These are phyloP conservation scores for Xylariomycetidae sp. DNA, from an alignment of 2,329 filamentous ascomycete genomes.

Conservation along the genomic window DNA sequence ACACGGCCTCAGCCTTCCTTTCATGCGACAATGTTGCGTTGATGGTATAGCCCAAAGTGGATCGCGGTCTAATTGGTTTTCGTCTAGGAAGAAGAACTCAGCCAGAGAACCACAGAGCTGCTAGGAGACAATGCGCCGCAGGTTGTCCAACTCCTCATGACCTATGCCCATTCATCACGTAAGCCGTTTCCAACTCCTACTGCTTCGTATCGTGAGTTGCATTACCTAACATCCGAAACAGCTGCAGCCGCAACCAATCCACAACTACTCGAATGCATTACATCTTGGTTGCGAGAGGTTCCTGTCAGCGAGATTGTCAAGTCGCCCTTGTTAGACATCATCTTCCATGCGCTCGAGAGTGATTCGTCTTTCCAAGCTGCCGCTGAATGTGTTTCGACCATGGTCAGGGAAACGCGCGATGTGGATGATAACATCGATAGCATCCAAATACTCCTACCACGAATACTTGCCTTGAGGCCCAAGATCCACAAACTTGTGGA, in stretches of 20 bases:
- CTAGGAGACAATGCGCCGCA: conserved; percentile 85
- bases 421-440: conserved; percentile 83
- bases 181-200: conserved; percentile 39
- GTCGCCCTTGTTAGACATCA: conserved; percentile 76
- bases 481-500: conserved; percentile 71
- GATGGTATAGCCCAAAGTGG: conserved; percentile 27
- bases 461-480: conserved; percentile 69
- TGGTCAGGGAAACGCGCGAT: conserved; percentile 87
- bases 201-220: neutral
- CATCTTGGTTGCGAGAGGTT: conserved; percentile 93
- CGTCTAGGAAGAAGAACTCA: conserved; percentile 89
- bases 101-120: conserved; percentile 78
- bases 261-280: conserved; percentile 89
- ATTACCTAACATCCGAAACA: conserved; percentile 31
- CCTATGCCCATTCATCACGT: conserved; percentile 91
- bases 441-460: conserved; percentile 79
- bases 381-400: conserved; percentile 86
- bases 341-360: conserved; percentile 71
- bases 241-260: conserved; percentile 79
- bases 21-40: conserved; percentile 19
- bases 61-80: conserved; percentile 42
- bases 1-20: conserved; percentile 32
- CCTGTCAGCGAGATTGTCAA: conserved; percentile 77
- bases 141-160: conserved; percentile 81
- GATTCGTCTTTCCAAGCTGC: conserved; percentile 81